A percentile compares a stretch with the other conserved stretches of the same genome.
Evolutionary conservation across 139 green algal genomes (phyloP).

Genomic region (Micromonas pusilla): DNA sequence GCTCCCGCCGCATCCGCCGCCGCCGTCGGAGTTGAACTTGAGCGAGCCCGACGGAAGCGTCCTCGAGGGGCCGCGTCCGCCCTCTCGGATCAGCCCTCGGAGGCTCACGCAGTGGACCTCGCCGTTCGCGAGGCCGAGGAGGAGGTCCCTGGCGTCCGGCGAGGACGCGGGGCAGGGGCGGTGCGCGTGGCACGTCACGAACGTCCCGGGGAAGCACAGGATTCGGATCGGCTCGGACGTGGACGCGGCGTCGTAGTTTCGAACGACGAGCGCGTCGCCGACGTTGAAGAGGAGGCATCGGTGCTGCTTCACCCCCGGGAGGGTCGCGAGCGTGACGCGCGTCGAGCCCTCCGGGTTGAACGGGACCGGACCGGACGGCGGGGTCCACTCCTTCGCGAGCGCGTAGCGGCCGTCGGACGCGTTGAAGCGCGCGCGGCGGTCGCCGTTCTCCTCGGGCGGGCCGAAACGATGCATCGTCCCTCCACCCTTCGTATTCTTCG

Average conservation of each 20-base stretch:
- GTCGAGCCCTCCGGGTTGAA: not conserved
- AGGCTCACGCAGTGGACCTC: not conserved
- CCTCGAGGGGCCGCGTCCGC: too few species aligned
- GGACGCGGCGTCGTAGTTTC: not conserved
- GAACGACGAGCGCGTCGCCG: not conserved
- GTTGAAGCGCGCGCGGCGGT: not conserved
- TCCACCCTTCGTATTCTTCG: too few species aligned
- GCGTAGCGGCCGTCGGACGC: not conserved
- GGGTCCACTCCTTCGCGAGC: not conserved
- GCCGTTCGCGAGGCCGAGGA: slow-evolving; percentile 2
- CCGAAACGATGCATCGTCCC: too few species aligned
- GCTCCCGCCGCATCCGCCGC: not conserved
- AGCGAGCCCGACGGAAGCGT: not conserved
- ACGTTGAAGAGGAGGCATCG: not conserved
- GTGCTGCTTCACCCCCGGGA: not conserved
- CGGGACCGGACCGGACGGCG: not conserved
- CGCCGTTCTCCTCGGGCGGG: too few species aligned
- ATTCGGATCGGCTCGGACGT: not conserved
- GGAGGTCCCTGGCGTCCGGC: not conserved
- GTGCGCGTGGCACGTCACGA: not conserved
- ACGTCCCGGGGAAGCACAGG: not conserved
- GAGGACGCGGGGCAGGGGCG: too few species aligned
- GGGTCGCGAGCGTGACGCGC: not conserved
- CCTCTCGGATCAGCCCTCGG: not conserved
- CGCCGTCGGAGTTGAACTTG: not conserved